Evolutionary conservation across 2,329 filamentous ascomycete genomes (phyloP), one percentile per base, ranked within the genome.

Genomic region (Lecanoromycetidae sp.): DNA sequence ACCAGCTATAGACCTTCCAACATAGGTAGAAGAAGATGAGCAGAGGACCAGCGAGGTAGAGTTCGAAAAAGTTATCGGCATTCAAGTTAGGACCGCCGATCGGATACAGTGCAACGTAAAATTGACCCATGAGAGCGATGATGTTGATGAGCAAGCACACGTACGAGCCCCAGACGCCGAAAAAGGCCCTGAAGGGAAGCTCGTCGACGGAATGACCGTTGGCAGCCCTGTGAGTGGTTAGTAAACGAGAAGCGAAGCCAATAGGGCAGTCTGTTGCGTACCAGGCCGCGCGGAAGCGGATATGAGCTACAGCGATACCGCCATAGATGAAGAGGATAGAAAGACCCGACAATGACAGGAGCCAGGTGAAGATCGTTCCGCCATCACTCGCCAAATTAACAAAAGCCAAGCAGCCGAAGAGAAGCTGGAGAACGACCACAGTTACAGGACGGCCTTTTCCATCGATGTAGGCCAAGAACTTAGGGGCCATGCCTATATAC

Each of bases 271-370:
- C 46, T 57, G 50, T 52, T 56, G 63, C 57, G 17, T 60, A 61
- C 79, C 79, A 82, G 0, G 77, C 79, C 4, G 57, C 53, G 34
- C 79, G 77, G 71, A 81, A 82, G 19, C 80, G 77, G 58, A 84
- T 81, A 56, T 84, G 80, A 2, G 77, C 71, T 19, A 78, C 59
- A 58, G 77, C 80, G 56, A 83, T 79, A 36, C 72, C 76, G 20
- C 70, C 76, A 77, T 78, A 83, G 10, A 77, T 75, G 60, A 80
- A 81, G 35, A 82, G 69, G 15, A 75, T 71, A 9, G 74, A 71
- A 2, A 82, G 69, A 45, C 76, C 79, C 2, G 78, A 80, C 12
- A 82, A 65, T 5, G 78, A 75, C 26, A 77, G 71, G 2, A 83
- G 71, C 79, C 79, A 82, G 53, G 74, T 70, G 45, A 82, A 80